Base-by-base conservation (phyloP, 2,329 filamentous ascomycete genomes). In the Corynespora cassiicola region DNA sequence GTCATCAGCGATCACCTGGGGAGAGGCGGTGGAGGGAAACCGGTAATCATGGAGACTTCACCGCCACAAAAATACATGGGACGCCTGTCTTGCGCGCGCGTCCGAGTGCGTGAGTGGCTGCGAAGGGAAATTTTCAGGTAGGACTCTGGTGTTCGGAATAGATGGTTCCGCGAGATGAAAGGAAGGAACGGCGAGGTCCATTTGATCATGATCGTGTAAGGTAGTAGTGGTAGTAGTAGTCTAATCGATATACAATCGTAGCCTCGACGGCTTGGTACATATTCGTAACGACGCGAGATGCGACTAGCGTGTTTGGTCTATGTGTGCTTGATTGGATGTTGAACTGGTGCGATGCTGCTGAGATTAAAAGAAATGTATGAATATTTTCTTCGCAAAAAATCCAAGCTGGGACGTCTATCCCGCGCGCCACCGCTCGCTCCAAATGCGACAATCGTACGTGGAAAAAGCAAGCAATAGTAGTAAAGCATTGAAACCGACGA, bases 1-100 rank as follows among this genome's bases (percentile, higher is more conserved):
- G 59, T 63, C 58, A 63, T 54, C 37, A 40, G 24, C 37, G 40
- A 45, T 53, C 35, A 50, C 50, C 47, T 38, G 48, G 54, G 50
- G 54, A 52, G 36, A 48, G 45, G 53, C 50, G 53, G 44, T 50
- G 43, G 49, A 44, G 35, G 23, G 28, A 45, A 12, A 17, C 28
- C 29, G 41, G 41, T 31, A 50, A 43, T 51, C 11, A 42, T 17
- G 32, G 14, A 10, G 31, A 7, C 9, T 61, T 60, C 58, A 63
- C 58, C 58, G 58, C 58, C 50, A 57, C 49, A 28, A 30, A 41
- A 30, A 20, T 31, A 39, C 54, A 54, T 51, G 54, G 47, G 39
- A 49, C 48, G 54, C 56, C 52, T 33, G 46, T 45, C 40, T 38
- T 41, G 42, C 33, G 34, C 34, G 37, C 34, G 40, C 45, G 34